A percentile compares a stretch with the other conserved stretches of the same genome.
Evolutionary conservation across 345 rosid species (phyloP).

Genomic region (Alliaria petiolata): DNA sequence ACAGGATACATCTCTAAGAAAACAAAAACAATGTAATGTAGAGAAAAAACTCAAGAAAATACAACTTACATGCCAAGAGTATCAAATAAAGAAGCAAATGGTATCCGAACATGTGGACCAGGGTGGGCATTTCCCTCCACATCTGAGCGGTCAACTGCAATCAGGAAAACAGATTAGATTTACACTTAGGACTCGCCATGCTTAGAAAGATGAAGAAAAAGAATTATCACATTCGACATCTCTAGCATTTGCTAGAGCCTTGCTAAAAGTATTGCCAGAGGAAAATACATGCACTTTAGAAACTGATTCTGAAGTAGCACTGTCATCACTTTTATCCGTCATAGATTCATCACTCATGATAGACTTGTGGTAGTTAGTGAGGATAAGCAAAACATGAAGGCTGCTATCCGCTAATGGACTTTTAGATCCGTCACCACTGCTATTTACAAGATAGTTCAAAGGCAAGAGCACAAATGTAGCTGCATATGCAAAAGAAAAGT

Average conservation of each 20-base stretch:
- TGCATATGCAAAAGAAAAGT: conserved; percentile 45
- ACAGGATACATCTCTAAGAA: not conserved
- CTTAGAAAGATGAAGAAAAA: conserved; percentile 1
- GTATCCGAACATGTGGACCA: conserved; percentile 65
- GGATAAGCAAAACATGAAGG: conserved; percentile 79
- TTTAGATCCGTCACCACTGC: conserved; percentile 57
- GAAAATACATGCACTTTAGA: conserved; percentile 48
- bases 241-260: conserved; percentile 78
- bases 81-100: conserved; percentile 87
- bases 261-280: conserved; percentile 77
- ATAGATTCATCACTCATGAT: conserved; percentile 48
- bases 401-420: conserved; percentile 75
- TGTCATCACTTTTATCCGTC: conserved; percentile 61
- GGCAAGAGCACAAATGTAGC: conserved; percentile 81
- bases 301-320: conserved; percentile 54
- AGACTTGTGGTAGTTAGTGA: conserved; percentile 74
- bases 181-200: not conserved
- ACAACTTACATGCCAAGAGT: conserved; percentile 89
- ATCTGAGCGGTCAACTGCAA: conserved; percentile 85
- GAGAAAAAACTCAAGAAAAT: not conserved
- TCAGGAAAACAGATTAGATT: conserved; percentile 11
- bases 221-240: conserved; percentile 78
- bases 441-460: conserved; percentile 71
- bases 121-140: conserved; percentile 62
- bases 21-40: not conserved